These are phyloP conservation scores for Trichoderma guizhouense DNA, from an alignment of 2,329 filamentous ascomycete species.

Conservation along the genomic window DNA sequence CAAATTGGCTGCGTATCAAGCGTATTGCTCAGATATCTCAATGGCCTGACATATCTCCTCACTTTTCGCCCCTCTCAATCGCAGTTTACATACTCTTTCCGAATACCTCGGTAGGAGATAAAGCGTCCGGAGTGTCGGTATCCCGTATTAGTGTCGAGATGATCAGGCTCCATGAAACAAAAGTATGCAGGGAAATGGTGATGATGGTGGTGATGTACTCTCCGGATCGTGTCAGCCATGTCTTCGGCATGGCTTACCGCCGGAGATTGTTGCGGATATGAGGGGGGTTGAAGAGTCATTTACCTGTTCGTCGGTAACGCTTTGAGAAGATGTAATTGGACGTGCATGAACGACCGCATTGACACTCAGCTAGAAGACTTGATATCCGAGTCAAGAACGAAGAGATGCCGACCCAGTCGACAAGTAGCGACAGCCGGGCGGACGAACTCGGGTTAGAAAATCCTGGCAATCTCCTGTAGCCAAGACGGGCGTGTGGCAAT, in stretches of 20 bases:
- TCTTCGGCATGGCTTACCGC: not conserved
- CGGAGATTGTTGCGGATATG: not conserved
- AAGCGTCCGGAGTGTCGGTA: not conserved
- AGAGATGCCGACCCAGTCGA: not conserved
- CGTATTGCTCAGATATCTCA: not conserved
- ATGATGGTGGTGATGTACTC: not conserved
- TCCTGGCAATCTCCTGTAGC: not conserved
- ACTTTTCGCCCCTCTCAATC: not conserved
- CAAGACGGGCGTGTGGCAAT: not conserved
- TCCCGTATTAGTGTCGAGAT: not conserved
- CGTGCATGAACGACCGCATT: not conserved
- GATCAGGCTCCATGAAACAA: not conserved
- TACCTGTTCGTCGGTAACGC: not conserved
- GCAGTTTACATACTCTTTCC: not conserved
- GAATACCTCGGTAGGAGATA: not conserved
- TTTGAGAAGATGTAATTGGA: not conserved
- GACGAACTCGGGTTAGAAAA: slow-evolving; percentile 5
- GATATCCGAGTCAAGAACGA: not conserved
- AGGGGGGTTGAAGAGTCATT: not conserved
- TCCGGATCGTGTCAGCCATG: not conserved
- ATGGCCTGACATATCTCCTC: not conserved
- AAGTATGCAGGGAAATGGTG: not conserved
- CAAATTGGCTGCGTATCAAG: not conserved
- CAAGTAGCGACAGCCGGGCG: not conserved
- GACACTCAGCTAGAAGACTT: not conserved